Percentiles rank a stretch among this genome's conserved stretches.
Conservation (phyloP, 2,329 filamentous ascomycete genomes). For the Fusarium agapanthi region DNA sequence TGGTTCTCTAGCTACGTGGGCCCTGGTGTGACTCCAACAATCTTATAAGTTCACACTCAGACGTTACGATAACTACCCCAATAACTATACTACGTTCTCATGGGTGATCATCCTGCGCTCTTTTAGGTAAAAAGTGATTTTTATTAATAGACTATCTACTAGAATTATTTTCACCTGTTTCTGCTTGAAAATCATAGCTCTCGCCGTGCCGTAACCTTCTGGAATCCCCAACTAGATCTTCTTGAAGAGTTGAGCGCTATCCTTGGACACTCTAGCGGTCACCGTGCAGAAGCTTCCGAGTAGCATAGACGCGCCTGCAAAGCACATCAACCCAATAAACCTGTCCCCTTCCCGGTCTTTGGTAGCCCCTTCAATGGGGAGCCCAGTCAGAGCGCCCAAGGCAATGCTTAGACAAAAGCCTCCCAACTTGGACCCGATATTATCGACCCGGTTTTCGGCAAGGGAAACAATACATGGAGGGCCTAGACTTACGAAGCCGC, state of each 20-base stretch:
- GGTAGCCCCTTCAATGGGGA: background rate
- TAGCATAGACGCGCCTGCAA: background rate
- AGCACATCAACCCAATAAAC: background rate
- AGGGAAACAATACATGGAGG: background rate
- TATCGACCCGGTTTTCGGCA: background rate
- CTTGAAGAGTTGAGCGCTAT: background rate
- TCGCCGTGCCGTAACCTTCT: too few species aligned
- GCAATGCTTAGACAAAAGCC: background rate
- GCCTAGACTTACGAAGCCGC: background rate
- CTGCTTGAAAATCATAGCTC: too few species aligned
- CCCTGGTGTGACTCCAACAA: background rate
- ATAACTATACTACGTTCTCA: background rate
- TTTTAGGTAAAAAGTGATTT: too few species aligned
- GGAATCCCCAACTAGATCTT: background rate
- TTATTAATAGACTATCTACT: background rate
- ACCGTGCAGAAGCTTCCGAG: background rate
- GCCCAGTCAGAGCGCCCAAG: background rate
- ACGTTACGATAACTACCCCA: background rate
- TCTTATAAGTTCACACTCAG: too few species aligned
- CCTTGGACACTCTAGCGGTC: background rate
- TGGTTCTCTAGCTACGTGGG: background rate
- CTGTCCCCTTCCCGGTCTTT: background rate
- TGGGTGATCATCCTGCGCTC: background rate
- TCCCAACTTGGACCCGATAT: background rate
- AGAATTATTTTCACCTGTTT: background rate